Conservation (phyloP, 2,329 filamentous ascomycete genomes). For the Fonsecaea multimorphosa region DNA sequence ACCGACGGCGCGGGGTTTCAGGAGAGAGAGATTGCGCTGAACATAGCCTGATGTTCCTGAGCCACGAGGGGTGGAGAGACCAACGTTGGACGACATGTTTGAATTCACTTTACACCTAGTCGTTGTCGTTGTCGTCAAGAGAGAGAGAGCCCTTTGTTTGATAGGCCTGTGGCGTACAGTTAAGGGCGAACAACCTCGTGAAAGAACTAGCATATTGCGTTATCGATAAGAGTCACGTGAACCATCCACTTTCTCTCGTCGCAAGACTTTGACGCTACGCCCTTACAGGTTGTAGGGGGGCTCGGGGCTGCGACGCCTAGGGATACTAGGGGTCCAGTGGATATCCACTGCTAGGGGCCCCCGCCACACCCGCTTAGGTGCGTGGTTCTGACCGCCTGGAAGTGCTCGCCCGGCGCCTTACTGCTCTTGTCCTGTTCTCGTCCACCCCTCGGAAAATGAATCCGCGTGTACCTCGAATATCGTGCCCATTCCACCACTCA, state of each 20-base stretch:
- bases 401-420: neutral
- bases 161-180: too few relatives aligned
- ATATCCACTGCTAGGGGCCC: too few relatives aligned
- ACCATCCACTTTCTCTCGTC: neutral
- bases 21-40: slow-evolving; percentile 89
- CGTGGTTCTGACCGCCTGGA: neutral
- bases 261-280: neutral
- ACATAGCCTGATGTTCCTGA: slow-evolving; percentile 98
- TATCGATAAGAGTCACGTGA: slow-evolving; percentile 26
- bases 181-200: neutral
- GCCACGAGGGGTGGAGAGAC: slow-evolving; percentile 89
- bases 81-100: slow-evolving; percentile 93
- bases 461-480: neutral
- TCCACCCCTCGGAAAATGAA: neutral
- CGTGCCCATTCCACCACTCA: neutral
- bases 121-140: too few relatives aligned
- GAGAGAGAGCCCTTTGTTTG: too few relatives aligned
- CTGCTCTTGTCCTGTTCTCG: neutral
- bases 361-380: neutral
- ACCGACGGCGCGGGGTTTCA: slow-evolving; percentile 75
- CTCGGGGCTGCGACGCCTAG: too few relatives aligned
- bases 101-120: neutral
- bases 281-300: neutral
- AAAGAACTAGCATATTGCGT: neutral
- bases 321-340: too few relatives aligned